Evolutionary conservation across 352 stramenopile genomes (phyloP), one percentile per base, ranked within the genome.

Genomic region (Phytophthora pluvialis): DNA sequence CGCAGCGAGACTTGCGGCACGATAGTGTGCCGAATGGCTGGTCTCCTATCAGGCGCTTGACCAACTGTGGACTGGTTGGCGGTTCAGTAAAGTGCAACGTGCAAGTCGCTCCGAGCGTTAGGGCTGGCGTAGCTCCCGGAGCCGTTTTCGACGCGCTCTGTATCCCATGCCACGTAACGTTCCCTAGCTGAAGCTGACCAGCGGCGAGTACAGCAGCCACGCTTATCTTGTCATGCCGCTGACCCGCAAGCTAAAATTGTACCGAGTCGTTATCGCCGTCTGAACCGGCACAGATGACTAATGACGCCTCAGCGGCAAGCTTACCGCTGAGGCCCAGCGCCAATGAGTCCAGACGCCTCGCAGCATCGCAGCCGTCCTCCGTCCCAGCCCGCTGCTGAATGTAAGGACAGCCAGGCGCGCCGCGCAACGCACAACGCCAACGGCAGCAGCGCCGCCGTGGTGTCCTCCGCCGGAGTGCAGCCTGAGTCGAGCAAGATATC

Each of bases 281-380:
- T 68, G 51, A 68, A 56, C 44, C 44, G 48, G 36, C 40, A 47
- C 47, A 54, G 28, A 40, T 26, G 18, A 40, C 45, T 40, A 39
- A 52, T 54, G 39, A 51, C 16, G 46, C 39, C 35, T 38, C 40
- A 38, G 21, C 33, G 31, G 44, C 45, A 35, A 16, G 15, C 21
- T 50, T 35, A 2, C 31, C 31, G 31, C 31, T 35, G 31, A 25
- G 48, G 10, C 15, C 18, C 21, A 67, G 48, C 45, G 43, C 38
- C 38, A 66, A 65, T 74, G 47, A 48, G 64, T 72, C 51, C 64
- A 72, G 64, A 59, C 18, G 18, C 18, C 21, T 63, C 26, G 50
- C 36, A 46, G 29, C 45, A 67, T 72, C 64, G 64, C 65, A 69
- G 53, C 29, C 33, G 15, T 40, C 44, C 18, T 56, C 51, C 25